phyloP scores from a whole-genome alignment of 768 basidiomycete genomes.

The Fistulinella prunicolor region DNA sequence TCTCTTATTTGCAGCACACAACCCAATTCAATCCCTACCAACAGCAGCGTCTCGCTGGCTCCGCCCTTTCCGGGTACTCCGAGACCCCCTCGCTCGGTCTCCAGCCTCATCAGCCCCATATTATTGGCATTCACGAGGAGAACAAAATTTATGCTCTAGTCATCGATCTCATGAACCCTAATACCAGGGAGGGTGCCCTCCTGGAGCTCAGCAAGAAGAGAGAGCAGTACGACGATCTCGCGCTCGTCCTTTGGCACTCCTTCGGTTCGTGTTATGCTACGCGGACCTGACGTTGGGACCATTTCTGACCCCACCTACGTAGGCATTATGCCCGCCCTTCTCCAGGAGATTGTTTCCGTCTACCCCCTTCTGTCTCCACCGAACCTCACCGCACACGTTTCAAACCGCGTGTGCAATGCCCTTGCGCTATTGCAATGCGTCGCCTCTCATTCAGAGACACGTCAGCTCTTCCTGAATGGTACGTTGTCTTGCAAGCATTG shows the following conservation, averaged over 20 bases:
- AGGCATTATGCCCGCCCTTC: constrained; percentile 97
- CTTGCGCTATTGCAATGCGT: constrained; percentile 97
- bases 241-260: constrained; percentile 96
- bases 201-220: constrained; percentile 98
- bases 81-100: constrained; percentile 60
- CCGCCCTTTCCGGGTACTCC: constrained; percentile 43
- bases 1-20: constrained; percentile 63
- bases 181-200: constrained; percentile 83
- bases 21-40: constrained; percentile 59
- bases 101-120: constrained; percentile 53
- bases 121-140: constrained; percentile 58
- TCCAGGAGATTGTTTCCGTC: constrained; percentile 98
- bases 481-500: constrained; percentile 10
- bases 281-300: background rate
- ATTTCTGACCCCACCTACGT: background rate
- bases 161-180: constrained; percentile 79
- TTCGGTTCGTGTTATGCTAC: constrained; percentile 61
- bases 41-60: constrained; percentile 38
- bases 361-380: constrained; percentile 95
- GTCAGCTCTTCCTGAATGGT: constrained; percentile 95
- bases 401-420: constrained; percentile 98
- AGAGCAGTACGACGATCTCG: constrained; percentile 98
- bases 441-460: constrained; percentile 94
- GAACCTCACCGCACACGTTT: constrained; percentile 94
- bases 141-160: constrained; percentile 89